These are phyloP conservation scores for Boletus pseudo-olivaceus DNA, from an alignment of 768 basidiomycete genomes.

Conservation along the genomic window DNA sequence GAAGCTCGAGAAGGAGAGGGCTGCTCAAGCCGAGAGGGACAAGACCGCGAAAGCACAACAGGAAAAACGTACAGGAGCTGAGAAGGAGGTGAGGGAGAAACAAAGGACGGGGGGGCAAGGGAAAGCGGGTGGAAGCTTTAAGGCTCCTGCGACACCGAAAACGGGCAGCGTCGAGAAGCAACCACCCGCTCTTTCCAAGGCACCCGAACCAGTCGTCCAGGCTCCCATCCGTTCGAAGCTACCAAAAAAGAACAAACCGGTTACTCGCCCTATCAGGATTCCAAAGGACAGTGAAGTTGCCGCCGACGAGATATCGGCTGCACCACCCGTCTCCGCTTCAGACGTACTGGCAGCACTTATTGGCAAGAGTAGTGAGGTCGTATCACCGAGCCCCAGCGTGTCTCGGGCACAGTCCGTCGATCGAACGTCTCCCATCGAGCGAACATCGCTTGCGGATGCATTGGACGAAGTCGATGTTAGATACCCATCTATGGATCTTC, in stretches of 20 bases:
- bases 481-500: slow-evolving; percentile 61
- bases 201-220: slow-evolving; percentile 45
- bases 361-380: slow-evolving; percentile 28
- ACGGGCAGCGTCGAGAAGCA: slow-evolving; percentile 20
- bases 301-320: slow-evolving; percentile 40
- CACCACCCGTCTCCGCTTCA: slow-evolving; percentile 44
- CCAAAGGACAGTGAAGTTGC: slow-evolving; percentile 55
- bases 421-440: slow-evolving; percentile 39
- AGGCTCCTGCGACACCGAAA: slow-evolving; percentile 17
- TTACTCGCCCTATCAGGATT: slow-evolving; percentile 53
- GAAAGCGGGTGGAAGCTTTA: slow-evolving; percentile 24
- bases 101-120: slow-evolving; percentile 27
- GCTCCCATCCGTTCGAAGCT: slow-evolving; percentile 77
- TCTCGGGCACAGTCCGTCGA: slow-evolving; percentile 64
- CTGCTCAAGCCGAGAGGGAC: slow-evolving; percentile 36
- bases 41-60: slow-evolving; percentile 33
- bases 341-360: slow-evolving; percentile 43
- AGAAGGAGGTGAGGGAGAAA: slow-evolving; percentile 30
- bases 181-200: slow-evolving; percentile 14
- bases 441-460: slow-evolving; percentile 56
- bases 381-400: slow-evolving; percentile 49
- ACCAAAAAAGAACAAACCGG: slow-evolving; percentile 77
- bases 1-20: slow-evolving; percentile 38
- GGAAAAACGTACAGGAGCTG: slow-evolving; percentile 27
- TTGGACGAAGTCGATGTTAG: slow-evolving; percentile 63